Percentiles rank a stretch among this genome's conserved stretches.
Evolutionary conservation across 352 stramenopile species (phyloP).

Genomic region (Globisporangium radiosum): DNA sequence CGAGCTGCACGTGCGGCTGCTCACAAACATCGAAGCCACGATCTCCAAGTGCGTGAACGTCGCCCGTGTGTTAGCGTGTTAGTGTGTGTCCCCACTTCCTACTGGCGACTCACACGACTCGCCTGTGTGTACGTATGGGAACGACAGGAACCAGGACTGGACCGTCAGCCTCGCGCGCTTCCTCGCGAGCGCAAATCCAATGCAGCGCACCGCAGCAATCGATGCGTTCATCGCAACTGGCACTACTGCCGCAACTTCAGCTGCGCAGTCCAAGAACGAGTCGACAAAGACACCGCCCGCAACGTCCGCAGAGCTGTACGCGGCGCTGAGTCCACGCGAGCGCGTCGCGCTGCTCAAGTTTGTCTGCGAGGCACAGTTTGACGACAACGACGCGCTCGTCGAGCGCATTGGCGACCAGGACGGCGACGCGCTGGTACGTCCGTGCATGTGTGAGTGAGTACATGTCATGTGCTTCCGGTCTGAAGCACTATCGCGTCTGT

Average conservation of each 20-base stretch:
- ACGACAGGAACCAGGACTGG: conserved; percentile 36
- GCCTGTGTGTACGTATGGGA: background rate
- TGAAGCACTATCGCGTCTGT: background rate
- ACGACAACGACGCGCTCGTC: conserved; percentile 50
- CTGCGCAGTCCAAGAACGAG: conserved; percentile 8
- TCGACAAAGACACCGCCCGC: conserved; percentile 9
- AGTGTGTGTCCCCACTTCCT: background rate
- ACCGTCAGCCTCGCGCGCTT: conserved; percentile 40
- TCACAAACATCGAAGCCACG: conserved; percentile 36
- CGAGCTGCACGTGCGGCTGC: conserved; percentile 39
- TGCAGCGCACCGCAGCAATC: conserved; percentile 6
- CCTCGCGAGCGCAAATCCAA: conserved; percentile 28
- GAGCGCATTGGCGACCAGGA: conserved; percentile 52
- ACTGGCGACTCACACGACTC: background rate
- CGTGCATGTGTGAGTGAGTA: background rate
- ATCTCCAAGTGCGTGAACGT: conserved; percentile 35
- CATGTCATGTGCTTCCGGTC: conserved; percentile 1
- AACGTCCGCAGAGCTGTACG: conserved; percentile 29
- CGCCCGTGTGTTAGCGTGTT: background rate
- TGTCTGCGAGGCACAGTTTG: conserved; percentile 59
- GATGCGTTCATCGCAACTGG: conserved; percentile 8
- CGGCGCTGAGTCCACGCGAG: conserved; percentile 28
- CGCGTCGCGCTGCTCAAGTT: conserved; percentile 50
- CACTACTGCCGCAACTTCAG: background rate
- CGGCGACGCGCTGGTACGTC: conserved; percentile 34